Percentiles rank a stretch among this genome's conserved stretches.
Evolutionary conservation across 2,329 filamentous ascomycete species (phyloP).

Genomic region (Calonectria henricotiae): DNA sequence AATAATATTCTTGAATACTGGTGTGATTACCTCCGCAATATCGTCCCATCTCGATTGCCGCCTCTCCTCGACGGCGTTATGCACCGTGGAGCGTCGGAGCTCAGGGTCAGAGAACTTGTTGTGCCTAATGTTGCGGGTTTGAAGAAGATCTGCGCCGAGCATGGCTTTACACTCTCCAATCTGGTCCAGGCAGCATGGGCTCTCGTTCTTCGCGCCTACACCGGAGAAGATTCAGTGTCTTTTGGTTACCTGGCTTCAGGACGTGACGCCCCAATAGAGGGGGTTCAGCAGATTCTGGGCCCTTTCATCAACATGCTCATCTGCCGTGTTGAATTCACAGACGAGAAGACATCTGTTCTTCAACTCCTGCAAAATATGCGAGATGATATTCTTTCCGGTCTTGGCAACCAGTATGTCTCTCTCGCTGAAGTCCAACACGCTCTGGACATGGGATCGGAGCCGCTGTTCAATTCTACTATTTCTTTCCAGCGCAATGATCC

Average conservation of each 20-base stretch:
- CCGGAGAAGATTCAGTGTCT: conserved; percentile 4
- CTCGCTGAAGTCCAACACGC: conserved; percentile 5
- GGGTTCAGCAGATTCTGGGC: neutral
- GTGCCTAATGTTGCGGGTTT: conserved; percentile 2
- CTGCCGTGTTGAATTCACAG: conserved; percentile 7
- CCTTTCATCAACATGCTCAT: conserved; percentile 21
- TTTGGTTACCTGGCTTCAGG: conserved; percentile 4
- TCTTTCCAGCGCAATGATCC: conserved; percentile 12
- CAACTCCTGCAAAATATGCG: conserved; percentile 12
- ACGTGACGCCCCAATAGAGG: neutral
- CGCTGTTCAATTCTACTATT: conserved; percentile 7
- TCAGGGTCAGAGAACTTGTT: neutral
- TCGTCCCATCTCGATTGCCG: conserved; percentile 11
- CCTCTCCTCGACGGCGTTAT: conserved; percentile 4
- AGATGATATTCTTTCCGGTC: neutral
- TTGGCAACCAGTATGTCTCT: conserved; percentile 10
- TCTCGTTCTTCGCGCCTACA: conserved; percentile 4
- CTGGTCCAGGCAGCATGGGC: conserved; percentile 10
- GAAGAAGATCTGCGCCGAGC: conserved; percentile 5
- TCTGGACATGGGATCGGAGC: conserved; percentile 12
- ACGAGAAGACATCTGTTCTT: conserved; percentile 1
- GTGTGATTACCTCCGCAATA: conserved; percentile 17
- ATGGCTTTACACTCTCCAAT: conserved; percentile 2
- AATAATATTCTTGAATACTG: conserved; percentile 19
- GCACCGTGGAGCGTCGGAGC: neutral